Evolutionary conservation across 1,139 yeast species (phyloP), one percentile per base, ranked within the genome.

Genomic region (Kodamaea plutei): DNA sequence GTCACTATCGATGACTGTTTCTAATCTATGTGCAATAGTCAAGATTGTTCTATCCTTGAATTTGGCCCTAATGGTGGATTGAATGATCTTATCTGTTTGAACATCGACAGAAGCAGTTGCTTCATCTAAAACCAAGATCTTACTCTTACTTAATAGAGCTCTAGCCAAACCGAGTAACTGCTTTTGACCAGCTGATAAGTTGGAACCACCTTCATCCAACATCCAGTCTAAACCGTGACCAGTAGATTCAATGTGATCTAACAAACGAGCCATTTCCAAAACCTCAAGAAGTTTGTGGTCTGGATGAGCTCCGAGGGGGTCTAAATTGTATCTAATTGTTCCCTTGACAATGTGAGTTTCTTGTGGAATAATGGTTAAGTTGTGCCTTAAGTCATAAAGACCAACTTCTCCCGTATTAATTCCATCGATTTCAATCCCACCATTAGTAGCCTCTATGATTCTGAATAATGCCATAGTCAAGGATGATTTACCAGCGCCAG

Each of bases 401-500:
- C 66, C 65, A 28, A 62, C 37, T 14, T 44, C 33, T 25, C 57
- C 48, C 12, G 62, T 60, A 33, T 58, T 47, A 6, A 57, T 27
- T 4, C 48, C 51, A 39, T 61, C 67, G 23, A 62, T 58, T 21
- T 50, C 54, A 28, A 63, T 58, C 29, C 48, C 44, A 5, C 69
- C 69, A 1, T 35, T 23, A n/a, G 54, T 48, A 3, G 68, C 56
- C 43, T 63, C 69, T 23, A 63, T 52, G 8, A 63, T 58, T 15
- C 68, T 49, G 50, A 62, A 63, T 10, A 63, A 42, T 1, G 68
- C 67, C 36, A 62, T 47, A 2, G 67, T 54, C 18, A 63, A 49
- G 0, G 66, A 54, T 6, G 66, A 59, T 36, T 63, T 63, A 6
- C 69, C 69, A 2, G 69, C 67, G 4, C 69, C 69, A 4, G 69